A percentile compares a stretch with the other conserved stretches of the same genome.
Conservation (phyloP, 495 filamentous ascomycete species). For the Penicillium roqueforti region DNA sequence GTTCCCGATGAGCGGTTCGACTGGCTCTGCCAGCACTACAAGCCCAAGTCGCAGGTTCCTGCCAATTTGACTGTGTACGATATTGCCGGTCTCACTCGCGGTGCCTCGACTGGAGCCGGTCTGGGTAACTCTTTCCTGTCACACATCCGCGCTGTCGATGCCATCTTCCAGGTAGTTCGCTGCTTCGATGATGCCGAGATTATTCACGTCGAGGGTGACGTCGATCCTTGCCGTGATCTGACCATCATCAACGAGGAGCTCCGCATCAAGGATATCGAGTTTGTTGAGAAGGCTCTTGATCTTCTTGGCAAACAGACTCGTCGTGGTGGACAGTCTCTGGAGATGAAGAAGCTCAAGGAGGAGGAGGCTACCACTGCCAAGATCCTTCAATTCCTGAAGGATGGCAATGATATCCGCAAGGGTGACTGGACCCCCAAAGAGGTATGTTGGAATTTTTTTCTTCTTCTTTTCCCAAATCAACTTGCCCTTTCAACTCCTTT, state of each 20-base stretch:
- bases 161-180: slow-evolving; percentile 98
- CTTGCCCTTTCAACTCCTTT: slow-evolving; percentile 10
- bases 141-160: slow-evolving; percentile 98
- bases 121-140: slow-evolving; percentile 98
- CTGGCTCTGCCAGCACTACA: slow-evolving; percentile 93
- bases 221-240: slow-evolving; percentile 89
- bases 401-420: slow-evolving; percentile 88
- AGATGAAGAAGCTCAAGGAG: slow-evolving; percentile 96
- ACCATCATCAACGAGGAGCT: slow-evolving; percentile 97
- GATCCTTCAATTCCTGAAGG: slow-evolving; percentile 73
- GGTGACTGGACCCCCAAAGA: slow-evolving; percentile 90
- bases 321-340: slow-evolving; percentile 89
- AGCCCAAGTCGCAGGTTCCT: slow-evolving; percentile 91
- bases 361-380: slow-evolving; percentile 91
- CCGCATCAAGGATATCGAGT: slow-evolving; percentile 98
- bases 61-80: slow-evolving; percentile 99
- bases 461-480: neutral
- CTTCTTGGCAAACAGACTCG: slow-evolving; percentile 85
- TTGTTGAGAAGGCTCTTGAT: slow-evolving; percentile 91
- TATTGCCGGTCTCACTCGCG: slow-evolving; percentile 95
- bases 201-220: slow-evolving; percentile 98
- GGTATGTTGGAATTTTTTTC: slow-evolving; percentile 56
- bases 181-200: slow-evolving; percentile 99
- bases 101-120: slow-evolving; percentile 95
- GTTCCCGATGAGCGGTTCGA: slow-evolving; percentile 96